Conservation (phyloP, 148 eudicot species). For the Agrostemma githago region DNA sequence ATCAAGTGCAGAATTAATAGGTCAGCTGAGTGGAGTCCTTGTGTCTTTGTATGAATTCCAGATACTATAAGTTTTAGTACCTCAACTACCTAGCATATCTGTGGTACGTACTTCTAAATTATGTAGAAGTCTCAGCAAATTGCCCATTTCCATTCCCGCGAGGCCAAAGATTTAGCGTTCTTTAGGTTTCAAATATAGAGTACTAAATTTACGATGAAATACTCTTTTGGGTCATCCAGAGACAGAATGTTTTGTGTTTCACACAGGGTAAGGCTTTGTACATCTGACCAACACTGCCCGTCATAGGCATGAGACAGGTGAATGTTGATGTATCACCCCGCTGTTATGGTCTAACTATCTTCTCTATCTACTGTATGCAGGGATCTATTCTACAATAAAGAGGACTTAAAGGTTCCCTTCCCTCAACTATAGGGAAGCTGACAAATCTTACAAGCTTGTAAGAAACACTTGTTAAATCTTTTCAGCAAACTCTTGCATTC, state of each 20-base stretch:
- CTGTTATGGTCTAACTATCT: background rate
- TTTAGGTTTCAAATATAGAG: no score
- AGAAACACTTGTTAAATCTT: constrained; percentile 27
- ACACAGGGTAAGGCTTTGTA: no score
- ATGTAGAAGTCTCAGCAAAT: background rate
- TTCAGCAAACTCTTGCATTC: background rate
- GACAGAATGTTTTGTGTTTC: no score
- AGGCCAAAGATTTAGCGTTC: no score
- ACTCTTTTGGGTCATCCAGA: no score
- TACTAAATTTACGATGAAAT: no score
- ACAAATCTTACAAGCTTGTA: constrained; percentile 51
- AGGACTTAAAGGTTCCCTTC: constrained; percentile 69
- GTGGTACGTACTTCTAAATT: background rate
- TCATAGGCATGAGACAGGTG: no score
- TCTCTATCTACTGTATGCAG: constrained; percentile 31
- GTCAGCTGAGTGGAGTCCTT: constrained; percentile 49
- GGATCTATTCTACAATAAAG: constrained; percentile 76
- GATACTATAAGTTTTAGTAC: constrained; percentile 37
- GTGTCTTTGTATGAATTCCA: constrained; percentile 47
- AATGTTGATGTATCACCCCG: background rate
- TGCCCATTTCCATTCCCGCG: background rate
- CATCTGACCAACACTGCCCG: no score
- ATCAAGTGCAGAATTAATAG: constrained; percentile 51
- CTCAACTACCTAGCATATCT: background rate
- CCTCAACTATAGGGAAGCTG: constrained; percentile 54